A percentile compares a stretch with the other conserved stretches of the same genome.
phyloP scores from a whole-genome alignment of 2,329 filamentous ascomycete genomes.

The Dactylella cylindrospora region DNA sequence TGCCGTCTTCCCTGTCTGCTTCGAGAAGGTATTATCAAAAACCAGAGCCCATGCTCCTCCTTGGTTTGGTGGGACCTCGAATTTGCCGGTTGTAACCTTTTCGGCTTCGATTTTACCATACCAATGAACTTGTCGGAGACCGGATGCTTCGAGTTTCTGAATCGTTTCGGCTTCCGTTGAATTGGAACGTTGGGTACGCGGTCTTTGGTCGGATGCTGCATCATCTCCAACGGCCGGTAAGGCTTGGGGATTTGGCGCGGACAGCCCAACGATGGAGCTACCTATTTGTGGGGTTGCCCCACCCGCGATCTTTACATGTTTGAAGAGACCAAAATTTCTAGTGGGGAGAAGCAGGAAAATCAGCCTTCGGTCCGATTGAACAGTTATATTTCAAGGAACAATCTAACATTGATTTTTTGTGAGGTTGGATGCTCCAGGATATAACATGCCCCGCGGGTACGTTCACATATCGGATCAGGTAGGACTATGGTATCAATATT shows the following conservation, averaged over 20 bases:
- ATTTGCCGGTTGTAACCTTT: conserved; percentile 86
- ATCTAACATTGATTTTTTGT: conserved; percentile 87
- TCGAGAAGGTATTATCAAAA: conserved; percentile 98
- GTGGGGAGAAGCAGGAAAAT: conserved; percentile 22
- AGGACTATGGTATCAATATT: conserved; percentile 65
- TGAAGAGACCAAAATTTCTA: conserved; percentile 94
- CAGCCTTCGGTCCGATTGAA: conserved; percentile 46
- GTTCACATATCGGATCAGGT: conserved; percentile 95
- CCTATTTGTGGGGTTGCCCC: conserved; percentile 47
- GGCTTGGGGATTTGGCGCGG: conserved; percentile 54
- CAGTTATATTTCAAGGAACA: background rate
- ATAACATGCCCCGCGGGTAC: conserved; percentile 88
- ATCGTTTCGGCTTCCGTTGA: conserved; percentile 60
- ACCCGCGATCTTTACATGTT: conserved; percentile 61
- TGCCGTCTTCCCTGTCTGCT: conserved; percentile 88
- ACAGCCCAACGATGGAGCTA: conserved; percentile 44
- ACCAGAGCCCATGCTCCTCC: conserved; percentile 94
- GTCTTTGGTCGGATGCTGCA: conserved; percentile 63
- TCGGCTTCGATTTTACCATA: conserved; percentile 94
- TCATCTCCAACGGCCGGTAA: conserved; percentile 61
- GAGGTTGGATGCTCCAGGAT: conserved; percentile 95
- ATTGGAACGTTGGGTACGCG: conserved; percentile 68
- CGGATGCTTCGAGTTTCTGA: conserved; percentile 65
- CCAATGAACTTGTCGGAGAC: conserved; percentile 70
- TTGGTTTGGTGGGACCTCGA: conserved; percentile 70